Base-by-base conservation (phyloP, 192 early-diverging fungal genomes). In the Linnemannia exigua region DNA sequence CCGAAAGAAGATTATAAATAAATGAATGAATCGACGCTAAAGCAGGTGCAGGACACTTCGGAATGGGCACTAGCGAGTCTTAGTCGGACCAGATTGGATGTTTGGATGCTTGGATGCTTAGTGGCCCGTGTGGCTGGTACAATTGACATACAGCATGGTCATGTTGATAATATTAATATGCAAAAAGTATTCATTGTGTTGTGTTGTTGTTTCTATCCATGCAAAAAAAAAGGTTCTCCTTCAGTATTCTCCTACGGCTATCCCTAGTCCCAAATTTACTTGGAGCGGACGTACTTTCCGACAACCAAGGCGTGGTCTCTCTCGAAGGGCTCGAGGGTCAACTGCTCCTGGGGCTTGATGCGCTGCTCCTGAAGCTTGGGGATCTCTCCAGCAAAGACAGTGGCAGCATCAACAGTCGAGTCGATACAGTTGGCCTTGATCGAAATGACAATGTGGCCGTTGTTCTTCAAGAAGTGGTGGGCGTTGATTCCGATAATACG, bases 341-440 rank as follows among this genome's bases (percentile, higher is more conserved):
- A 89, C 89, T 98, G 98, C 92, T 99, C 99, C 87, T 96, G 93
- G 67, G 98, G 97, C 92, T 96, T 97, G 77, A 97, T 94, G 80
- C 93, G 91, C 72, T 96, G 94, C 85, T 94, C 93, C 82, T 95
- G 93, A 41, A 97, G 91, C 92, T 99, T 99, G 90, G 97, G 96
- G 67, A 99, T 96, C 91, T 99, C 98, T 74, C 94, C 90, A 47
- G 99, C 99, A 90, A 99, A 99, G 52, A 99, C 99, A 67, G 95
- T 97, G 67, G 95, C 93, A 35, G 99, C 97, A 88, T 95, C 96
- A 31, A 97, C 97, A 22, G 99, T 99, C 33, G 98, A 99, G 90
- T 99, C 99, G 88, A 99, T 99, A 92, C 98, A 99, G 91, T 98
- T 98, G 72, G 99, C 99, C 93, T 99, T 99, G 94, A 99, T 98